A percentile compares a stretch with the other conserved stretches of the same genome.
Evolutionary conservation across 2,329 filamentous ascomycete species (phyloP).

Genomic region (Aspergillus caelatus): DNA sequence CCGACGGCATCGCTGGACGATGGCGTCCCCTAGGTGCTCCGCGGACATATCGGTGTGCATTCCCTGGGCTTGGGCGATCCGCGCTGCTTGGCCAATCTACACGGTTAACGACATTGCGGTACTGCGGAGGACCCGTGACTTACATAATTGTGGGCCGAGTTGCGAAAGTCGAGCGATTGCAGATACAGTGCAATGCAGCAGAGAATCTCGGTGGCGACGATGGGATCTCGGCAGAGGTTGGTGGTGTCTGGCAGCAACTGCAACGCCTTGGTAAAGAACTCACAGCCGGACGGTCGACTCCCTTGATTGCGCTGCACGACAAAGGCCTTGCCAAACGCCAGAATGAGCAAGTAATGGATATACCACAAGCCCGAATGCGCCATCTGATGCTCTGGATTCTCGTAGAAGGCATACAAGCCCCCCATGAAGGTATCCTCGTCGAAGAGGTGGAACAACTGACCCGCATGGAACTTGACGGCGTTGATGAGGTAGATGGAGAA

Average conservation of each 20-base stretch:
- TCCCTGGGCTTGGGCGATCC: conserved; percentile 53
- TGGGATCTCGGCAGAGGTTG: conserved; percentile 46
- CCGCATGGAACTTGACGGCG: conserved; percentile 58
- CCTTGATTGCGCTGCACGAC: conserved; percentile 42
- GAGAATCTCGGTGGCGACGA: conserved; percentile 53
- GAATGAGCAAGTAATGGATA: conserved; percentile 56
- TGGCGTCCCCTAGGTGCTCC: conserved; percentile 42
- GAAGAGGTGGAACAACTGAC: conserved; percentile 57
- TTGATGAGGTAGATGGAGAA: conserved; percentile 56
- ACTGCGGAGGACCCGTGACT: conserved; percentile 6
- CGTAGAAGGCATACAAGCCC: conserved; percentile 46
- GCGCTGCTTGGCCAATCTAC: conserved; percentile 56
- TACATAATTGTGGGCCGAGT: conserved; percentile 52
- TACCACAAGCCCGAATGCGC: conserved; percentile 50
- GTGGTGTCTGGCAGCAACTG: conserved; percentile 48
- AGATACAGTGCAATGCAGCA: conserved; percentile 57
- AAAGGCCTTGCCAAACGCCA: conserved; percentile 61
- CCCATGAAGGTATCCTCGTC: conserved; percentile 57
- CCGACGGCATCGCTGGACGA: conserved; percentile 52
- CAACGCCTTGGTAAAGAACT: conserved; percentile 51
- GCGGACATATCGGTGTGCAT: conserved; percentile 58
- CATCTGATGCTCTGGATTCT: conserved; percentile 31
- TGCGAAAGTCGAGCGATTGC: conserved; percentile 54
- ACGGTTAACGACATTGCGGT: neutral
- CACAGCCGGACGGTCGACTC: conserved; percentile 49